Percentiles rank a stretch among this genome's conserved stretches.
phyloP scores from a whole-genome alignment of 129 eudicot species.

The carrot (Daucus carota) region DNA sequence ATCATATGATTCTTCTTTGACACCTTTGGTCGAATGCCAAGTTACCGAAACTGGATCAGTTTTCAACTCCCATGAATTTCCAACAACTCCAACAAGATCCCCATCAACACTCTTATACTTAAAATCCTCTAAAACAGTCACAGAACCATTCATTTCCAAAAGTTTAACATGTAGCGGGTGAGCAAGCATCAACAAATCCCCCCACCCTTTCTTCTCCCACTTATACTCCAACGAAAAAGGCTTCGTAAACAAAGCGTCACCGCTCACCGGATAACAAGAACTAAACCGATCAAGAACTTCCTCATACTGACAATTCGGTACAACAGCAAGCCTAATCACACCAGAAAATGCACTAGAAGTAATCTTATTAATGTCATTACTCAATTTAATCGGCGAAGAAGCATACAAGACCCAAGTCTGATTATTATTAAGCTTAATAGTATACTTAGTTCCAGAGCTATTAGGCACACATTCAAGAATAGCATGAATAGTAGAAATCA shows the following conservation, averaged over 20 bases:
- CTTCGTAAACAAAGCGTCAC: conserved; percentile 44
- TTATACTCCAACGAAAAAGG: conserved; percentile 71
- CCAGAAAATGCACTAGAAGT: conserved; percentile 51
- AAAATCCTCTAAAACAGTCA: conserved; percentile 44
- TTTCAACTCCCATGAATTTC: conserved; percentile 76
- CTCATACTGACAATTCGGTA: conserved; percentile 41
- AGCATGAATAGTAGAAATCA: conserved; percentile 68
- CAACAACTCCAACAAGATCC: conserved; percentile 84
- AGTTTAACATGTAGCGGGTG: conserved; percentile 74
- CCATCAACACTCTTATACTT: conserved; percentile 75
- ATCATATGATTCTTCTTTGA: conserved; percentile 35
- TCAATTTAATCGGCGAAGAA: conserved; percentile 43
- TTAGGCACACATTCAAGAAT: conserved; percentile 46
- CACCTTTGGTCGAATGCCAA: conserved; percentile 82
- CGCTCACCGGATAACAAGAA: conserved; percentile 70
- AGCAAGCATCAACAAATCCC: conserved; percentile 74
- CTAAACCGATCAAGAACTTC: conserved; percentile 64
- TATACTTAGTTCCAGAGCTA: conserved; percentile 37
- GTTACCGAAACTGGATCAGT: conserved; percentile 73
- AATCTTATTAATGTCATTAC: conserved; percentile 36
- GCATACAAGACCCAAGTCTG: conserved; percentile 84
- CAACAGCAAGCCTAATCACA: conserved; percentile 45
- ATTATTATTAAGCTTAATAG: conserved; percentile 48
- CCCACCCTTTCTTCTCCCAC: conserved; percentile 75
- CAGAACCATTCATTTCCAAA: conserved; percentile 21